Percentiles rank a stretch among this genome's conserved stretches.
phyloP scores from a whole-genome alignment of 305 asterid genomes.

The Caryopteris hybrid region DNA sequence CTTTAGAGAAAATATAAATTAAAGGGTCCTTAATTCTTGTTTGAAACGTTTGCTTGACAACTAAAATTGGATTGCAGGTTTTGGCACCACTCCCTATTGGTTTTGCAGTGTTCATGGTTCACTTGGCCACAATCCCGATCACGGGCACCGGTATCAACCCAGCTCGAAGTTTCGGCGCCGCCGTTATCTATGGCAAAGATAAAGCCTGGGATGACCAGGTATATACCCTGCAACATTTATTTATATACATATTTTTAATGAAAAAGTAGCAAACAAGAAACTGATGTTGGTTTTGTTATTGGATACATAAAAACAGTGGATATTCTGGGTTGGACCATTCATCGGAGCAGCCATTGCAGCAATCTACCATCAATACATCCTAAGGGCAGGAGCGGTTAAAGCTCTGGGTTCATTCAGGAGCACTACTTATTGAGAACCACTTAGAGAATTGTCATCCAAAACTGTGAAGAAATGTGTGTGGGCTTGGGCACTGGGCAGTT shows the following conservation, averaged over 20 bases:
- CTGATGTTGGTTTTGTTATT: neutral
- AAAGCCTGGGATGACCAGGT: conserved; percentile 75
- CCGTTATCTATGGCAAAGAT: conserved; percentile 57
- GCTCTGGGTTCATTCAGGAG: conserved; percentile 77
- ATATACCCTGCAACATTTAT: neutral
- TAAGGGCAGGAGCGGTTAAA: conserved; percentile 71
- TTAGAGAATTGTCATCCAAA: too few species aligned
- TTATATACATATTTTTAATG: too few species aligned
- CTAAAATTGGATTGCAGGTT: conserved; percentile 31
- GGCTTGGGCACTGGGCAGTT: too few species aligned
- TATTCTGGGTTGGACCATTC: conserved; percentile 87
- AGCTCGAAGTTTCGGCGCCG: conserved; percentile 71
- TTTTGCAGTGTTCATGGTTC: conserved; percentile 76
- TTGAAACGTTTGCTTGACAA: neutral
- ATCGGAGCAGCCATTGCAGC: conserved; percentile 89
- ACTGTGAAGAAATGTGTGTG: too few species aligned
- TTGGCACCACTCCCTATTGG: conserved; percentile 80
- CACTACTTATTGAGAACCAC: conserved; percentile 28
- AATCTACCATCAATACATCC: conserved; percentile 56
- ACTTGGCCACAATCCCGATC: conserved; percentile 67
- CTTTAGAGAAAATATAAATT: neutral
- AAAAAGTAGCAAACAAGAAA: too few species aligned
- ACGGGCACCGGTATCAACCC: conserved; percentile 76
- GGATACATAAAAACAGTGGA: conserved; percentile 47
- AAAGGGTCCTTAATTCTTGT: neutral